A percentile compares a stretch with the other conserved stretches of the same genome.
These are phyloP conservation scores for Phytophthora meadii DNA, from an alignment of 352 stramenopile genomes.

Conservation along the genomic window DNA sequence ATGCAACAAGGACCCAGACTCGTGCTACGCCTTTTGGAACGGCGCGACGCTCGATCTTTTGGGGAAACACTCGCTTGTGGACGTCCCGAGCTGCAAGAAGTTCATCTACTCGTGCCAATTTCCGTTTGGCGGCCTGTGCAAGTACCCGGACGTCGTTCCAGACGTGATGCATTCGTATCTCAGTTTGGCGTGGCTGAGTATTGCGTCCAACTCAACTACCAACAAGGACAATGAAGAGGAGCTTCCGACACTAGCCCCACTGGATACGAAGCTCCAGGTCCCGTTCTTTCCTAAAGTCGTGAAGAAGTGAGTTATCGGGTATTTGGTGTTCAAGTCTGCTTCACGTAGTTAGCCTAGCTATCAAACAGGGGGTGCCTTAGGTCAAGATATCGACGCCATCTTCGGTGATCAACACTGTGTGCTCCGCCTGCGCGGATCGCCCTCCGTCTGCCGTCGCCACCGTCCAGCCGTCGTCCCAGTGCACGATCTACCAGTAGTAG, in stretches of 20 bases:
- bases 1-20: slow-evolving; percentile 91
- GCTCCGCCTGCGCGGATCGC: slow-evolving; percentile 97
- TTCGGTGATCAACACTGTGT: slow-evolving; percentile 97
- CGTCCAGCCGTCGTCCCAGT: slow-evolving; percentile 98
- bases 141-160: slow-evolving; percentile 76
- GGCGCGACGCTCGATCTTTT: slow-evolving; percentile 88
- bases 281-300: slow-evolving; percentile 63
- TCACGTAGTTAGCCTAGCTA: slow-evolving; percentile 15
- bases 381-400: slow-evolving; percentile 96
- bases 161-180: slow-evolving; percentile 95
- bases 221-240: slow-evolving; percentile 19
- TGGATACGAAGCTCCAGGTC: slow-evolving; percentile 85
- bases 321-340: slow-evolving; percentile 7
- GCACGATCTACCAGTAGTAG: slow-evolving; percentile 60
- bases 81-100: slow-evolving; percentile 63
- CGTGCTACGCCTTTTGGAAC: slow-evolving; percentile 94
- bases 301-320: slow-evolving; percentile 18
- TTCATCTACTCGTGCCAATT: slow-evolving; percentile 91
- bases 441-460: slow-evolving; percentile 94
- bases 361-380: slow-evolving; percentile 26
- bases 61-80: slow-evolving; percentile 79
- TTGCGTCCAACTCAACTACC: slow-evolving; percentile 52
- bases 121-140: slow-evolving; percentile 85
- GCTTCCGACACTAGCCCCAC: slow-evolving; percentile 48
- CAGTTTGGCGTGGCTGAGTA: slow-evolving; percentile 90